Conservation (phyloP, 2,329 filamentous ascomycete species). For the Rhinocladiella similis region DNA sequence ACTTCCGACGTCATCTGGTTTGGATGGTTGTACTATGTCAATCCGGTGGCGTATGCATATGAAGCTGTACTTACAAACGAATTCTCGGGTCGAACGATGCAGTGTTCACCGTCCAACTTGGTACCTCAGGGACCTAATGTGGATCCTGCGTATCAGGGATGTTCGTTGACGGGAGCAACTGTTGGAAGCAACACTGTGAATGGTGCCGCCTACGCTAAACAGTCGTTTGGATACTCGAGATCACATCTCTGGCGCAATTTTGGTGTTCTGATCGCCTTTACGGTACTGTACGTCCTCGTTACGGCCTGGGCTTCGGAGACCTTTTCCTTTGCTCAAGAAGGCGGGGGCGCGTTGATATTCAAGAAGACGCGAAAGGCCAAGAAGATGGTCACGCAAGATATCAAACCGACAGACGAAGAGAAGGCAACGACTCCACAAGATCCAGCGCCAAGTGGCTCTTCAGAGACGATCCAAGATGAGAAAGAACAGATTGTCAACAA, state of each 20-base stretch:
- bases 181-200: slow-evolving; percentile 52
- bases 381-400: slow-evolving; percentile 49
- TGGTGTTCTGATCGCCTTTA: slow-evolving; percentile 74
- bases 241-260: slow-evolving; percentile 71
- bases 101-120: slow-evolving; percentile 60
- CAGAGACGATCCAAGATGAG: slow-evolving; percentile 37
- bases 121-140: slow-evolving; percentile 60
- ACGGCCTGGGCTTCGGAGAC: slow-evolving; percentile 70
- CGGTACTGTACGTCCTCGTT: slow-evolving; percentile 70
- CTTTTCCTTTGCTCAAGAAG: slow-evolving; percentile 56
- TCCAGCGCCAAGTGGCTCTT: slow-evolving; percentile 29
- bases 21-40: slow-evolving; percentile 61
- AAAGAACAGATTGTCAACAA: slow-evolving; percentile 46
- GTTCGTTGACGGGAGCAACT: slow-evolving; percentile 59
- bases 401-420: slow-evolving; percentile 58
- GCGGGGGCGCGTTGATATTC: slow-evolving; percentile 68
- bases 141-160: slow-evolving; percentile 61
- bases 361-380: slow-evolving; percentile 66
- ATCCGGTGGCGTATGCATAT: slow-evolving; percentile 61
- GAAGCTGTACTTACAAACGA: slow-evolving; percentile 70
- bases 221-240: slow-evolving; percentile 53
- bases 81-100: slow-evolving; percentile 57
- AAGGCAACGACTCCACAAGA: slow-evolving; percentile 39
- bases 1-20: slow-evolving; percentile 64
- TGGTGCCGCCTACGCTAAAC: slow-evolving; percentile 56